Evolutionary conservation across 495 filamentous ascomycete genomes (phyloP).

Genomic region (Xeromyces bisporus): DNA sequence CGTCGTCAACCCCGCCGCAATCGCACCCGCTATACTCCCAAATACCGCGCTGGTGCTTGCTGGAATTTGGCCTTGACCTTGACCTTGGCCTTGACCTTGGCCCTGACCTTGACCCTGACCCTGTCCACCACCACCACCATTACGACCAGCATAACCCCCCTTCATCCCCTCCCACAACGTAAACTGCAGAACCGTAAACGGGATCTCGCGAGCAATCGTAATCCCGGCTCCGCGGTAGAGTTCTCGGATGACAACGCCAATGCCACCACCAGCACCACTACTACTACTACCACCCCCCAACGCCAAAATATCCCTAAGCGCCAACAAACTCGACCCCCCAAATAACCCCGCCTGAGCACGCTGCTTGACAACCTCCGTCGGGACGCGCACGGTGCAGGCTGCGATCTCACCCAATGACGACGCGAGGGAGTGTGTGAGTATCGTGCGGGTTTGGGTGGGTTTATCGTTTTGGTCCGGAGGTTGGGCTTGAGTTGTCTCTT

Average conservation of each 20-base stretch:
- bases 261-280: slow-evolving; percentile 25
- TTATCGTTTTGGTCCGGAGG: slow-evolving; percentile 4
- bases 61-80: slow-evolving; percentile 28
- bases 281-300: slow-evolving; percentile 18
- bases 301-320: slow-evolving; percentile 53
- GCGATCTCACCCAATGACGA: slow-evolving; percentile 80
- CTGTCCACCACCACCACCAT: slow-evolving; percentile 6
- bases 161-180: slow-evolving; percentile 95
- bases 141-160: slow-evolving; percentile 28
- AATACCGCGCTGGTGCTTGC: slow-evolving; percentile 73
- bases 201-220: slow-evolving; percentile 89
- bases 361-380: slow-evolving; percentile 95
- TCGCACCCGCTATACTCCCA: slow-evolving; percentile 65
- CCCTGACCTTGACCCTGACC: slow-evolving; percentile 2
- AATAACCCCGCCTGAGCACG: slow-evolving; percentile 74
- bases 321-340: slow-evolving; percentile 29
- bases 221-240: slow-evolving; percentile 81
- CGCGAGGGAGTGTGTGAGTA: slow-evolving; percentile 63
- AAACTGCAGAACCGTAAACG: slow-evolving; percentile 93
- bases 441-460: slow-evolving; percentile 19
- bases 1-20: slow-evolving; percentile 80
- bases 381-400: slow-evolving; percentile 81
- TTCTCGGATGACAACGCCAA: slow-evolving; percentile 52
- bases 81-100: slow-evolving; percentile 7
- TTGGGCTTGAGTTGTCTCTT: slow-evolving; percentile 3